Evolutionary conservation across 352 stramenopile genomes (phyloP), one percentile per base, ranked within the genome.

Genomic region (Globisporangium uncinulatum): DNA sequence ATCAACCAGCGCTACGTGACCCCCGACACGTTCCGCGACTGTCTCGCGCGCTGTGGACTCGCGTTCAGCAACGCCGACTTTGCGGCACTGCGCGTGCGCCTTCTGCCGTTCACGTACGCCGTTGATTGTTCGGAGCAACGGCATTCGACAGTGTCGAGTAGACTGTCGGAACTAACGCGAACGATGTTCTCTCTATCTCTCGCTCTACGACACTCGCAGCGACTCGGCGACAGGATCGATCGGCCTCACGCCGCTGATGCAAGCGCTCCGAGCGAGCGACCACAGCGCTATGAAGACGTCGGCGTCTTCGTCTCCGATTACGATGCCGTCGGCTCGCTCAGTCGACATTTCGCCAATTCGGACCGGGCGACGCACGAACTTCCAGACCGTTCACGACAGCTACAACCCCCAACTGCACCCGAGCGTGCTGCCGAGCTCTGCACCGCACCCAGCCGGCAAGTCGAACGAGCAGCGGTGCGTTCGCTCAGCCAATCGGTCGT

Each of bases 31-130:
- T 87, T 92, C 37, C 82, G 82, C 0, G 77, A 89, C 43, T 73
- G 78, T 17, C 62, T 92, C 14, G 50, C 78, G 34, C 71, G 74
- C 13, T 86, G 73, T 47, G 79, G 82, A 2, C 70, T 92, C 42
- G 63, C 69, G 4, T 43, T 92, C 31, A 89, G 79, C 57, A 89
- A 83, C 43, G 73, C 77, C 0, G 82, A 92, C 59, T 92, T 76
- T 55, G 80, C 79, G 20, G 79, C 75, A 5, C 49, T 92, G 17
- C 74, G 82, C 1, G 73, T 92, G 46, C 74, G 76, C 1, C 56
- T 92, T 1, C 64, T 87, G 6, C 65, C 73, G 9, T 89, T 77
- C 61, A 73, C 68, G 81, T 91, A 72, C 39, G 77, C 69, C 17
- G 0, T 20, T 6, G n/a, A 0, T 17, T 2, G 4, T 24, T 10